Evolutionary conservation across 768 basidiomycete genomes (phyloP).

Genomic region (Kwoniella sp.): DNA sequence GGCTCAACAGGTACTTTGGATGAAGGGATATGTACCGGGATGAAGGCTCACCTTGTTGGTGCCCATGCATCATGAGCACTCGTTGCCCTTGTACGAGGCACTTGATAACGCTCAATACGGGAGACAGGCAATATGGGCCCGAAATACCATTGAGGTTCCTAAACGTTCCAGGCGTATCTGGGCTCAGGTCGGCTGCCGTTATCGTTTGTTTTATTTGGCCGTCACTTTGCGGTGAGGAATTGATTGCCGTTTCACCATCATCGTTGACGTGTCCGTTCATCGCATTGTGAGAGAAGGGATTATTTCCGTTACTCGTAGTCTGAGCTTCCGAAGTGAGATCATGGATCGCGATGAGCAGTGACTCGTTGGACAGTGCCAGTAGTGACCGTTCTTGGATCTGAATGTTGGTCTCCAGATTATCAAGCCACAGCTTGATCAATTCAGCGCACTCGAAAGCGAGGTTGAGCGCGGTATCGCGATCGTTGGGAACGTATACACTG

Average conservation of each 20-base stretch:
- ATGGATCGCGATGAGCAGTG: neutral
- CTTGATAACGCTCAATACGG: neutral
- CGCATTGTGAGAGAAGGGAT: too few relatives aligned
- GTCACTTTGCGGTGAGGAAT: too few relatives aligned
- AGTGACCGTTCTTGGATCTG: neutral
- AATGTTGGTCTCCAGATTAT: neutral
- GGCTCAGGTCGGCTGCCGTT: neutral
- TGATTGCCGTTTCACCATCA: neutral
- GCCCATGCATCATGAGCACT: too few relatives aligned
- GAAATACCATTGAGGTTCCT: neutral
- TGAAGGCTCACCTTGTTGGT: too few relatives aligned
- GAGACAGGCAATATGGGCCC: neutral
- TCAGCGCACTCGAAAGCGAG: neutral
- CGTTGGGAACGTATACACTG: neutral
- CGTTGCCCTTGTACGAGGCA: neutral
- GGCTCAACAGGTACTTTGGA: too few relatives aligned
- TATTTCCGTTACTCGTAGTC: neutral
- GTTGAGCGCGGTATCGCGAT: neutral
- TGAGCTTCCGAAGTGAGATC: neutral
- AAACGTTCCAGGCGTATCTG: neutral
- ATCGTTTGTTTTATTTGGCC: too few relatives aligned
- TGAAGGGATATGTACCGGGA: too few relatives aligned
- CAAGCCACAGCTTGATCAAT: neutral
- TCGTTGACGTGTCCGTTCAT: too few relatives aligned
- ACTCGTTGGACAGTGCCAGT: neutral